Conservation (phyloP, 345 rosid species). For the Bruguiera parviflora region DNA sequence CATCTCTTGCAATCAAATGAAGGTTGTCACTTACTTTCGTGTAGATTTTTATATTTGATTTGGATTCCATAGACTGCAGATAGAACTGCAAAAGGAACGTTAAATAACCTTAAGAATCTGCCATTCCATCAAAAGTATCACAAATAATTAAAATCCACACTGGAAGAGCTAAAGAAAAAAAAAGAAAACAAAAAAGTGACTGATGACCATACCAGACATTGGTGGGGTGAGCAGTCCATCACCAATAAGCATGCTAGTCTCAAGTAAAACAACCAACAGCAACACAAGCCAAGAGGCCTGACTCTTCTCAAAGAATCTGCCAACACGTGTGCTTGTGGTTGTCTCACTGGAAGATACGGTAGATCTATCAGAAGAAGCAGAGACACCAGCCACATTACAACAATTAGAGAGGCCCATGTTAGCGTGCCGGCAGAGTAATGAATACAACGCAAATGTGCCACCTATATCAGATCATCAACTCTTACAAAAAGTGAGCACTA, state of each 20-base stretch:
- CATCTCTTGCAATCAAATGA: neutral
- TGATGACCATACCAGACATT: slow-evolving; percentile 33
- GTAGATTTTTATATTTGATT: slow-evolving; percentile 25
- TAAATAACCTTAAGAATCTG: neutral
- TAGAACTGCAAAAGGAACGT: slow-evolving; percentile 25
- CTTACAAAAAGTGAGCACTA: neutral
- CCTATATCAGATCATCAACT: slow-evolving; percentile 22
- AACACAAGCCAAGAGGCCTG: slow-evolving; percentile 25
- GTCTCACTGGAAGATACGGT: slow-evolving; percentile 22
- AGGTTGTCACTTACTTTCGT: slow-evolving; percentile 27
- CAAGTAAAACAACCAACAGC: slow-evolving; percentile 34
- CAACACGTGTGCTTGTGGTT: slow-evolving; percentile 24
- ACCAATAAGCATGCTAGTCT: slow-evolving; percentile 40
- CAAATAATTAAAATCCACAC: neutral
- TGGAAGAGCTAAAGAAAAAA: neutral
- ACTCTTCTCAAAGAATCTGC: slow-evolving; percentile 28
- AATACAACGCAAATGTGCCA: slow-evolving; percentile 42
- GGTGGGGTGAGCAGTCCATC: slow-evolving; percentile 43
- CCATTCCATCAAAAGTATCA: neutral
- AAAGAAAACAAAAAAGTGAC: neutral
- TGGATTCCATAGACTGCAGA: slow-evolving; percentile 39
- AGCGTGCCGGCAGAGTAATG: slow-evolving; percentile 34
- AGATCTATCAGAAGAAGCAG: slow-evolving; percentile 14
- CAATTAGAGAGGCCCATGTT: slow-evolving; percentile 26
- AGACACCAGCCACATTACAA: slow-evolving; percentile 12